Evolutionary conservation across 352 stramenopile species (phyloP).

Genomic region (Peronospora belbahrii): DNA sequence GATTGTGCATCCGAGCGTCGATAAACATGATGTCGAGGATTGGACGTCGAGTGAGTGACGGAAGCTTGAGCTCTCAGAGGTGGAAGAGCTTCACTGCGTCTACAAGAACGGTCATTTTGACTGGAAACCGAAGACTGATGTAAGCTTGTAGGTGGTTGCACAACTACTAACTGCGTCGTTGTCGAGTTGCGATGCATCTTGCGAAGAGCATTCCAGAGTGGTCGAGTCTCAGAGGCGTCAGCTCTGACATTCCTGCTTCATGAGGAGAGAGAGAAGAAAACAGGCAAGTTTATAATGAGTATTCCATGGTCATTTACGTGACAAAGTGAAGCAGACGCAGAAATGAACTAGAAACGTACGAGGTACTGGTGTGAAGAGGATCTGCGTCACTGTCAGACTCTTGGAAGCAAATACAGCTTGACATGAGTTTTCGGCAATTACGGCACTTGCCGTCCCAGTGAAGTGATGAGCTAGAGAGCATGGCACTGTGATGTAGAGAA

Average conservation of each 20-base stretch:
- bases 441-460: conserved; percentile 39
- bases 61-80: conserved; percentile 8
- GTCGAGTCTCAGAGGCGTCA: conserved; percentile 21
- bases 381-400: conserved; percentile 13
- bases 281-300: conserved; percentile 2
- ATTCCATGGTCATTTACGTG: background rate
- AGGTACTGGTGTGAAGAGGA: conserved; percentile 2
- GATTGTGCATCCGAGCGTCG: conserved; percentile 10
- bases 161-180: background rate
- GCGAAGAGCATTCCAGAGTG: conserved; percentile 33
- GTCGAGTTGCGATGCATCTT: conserved; percentile 31
- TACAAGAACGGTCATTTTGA: conserved; percentile 6
- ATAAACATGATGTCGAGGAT: conserved; percentile 7
- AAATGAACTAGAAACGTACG: conserved; percentile 17
- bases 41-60: background rate
- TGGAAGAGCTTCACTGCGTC: conserved; percentile 21
- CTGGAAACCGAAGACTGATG: background rate
- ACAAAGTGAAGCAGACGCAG: no score
- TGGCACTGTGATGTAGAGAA: background rate
- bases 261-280: conserved; percentile 2
- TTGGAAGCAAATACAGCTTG: conserved; percentile 31
- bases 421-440: conserved; percentile 37
- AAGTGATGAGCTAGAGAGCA: conserved; percentile 11
- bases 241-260: conserved; percentile 4
- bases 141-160: conserved; percentile 5